A percentile compares a stretch with the other conserved stretches of the same genome.
Conservation (phyloP, 768 basidiomycete species). For the Scleroderma bovista region DNA sequence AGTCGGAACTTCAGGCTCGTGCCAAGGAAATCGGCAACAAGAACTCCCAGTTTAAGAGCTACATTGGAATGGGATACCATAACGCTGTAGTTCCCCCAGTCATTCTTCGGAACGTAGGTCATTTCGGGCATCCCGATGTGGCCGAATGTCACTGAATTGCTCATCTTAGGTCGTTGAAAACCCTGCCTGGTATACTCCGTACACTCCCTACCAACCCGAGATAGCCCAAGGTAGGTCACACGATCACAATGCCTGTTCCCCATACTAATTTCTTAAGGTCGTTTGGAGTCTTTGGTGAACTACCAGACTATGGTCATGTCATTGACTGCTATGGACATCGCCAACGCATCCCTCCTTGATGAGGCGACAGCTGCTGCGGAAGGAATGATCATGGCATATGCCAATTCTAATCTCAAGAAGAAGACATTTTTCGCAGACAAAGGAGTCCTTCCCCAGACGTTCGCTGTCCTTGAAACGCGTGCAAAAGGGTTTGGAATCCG, state of each 20-base stretch:
- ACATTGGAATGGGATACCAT: slow-evolving; percentile 98
- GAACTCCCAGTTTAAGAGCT: slow-evolving; percentile 85
- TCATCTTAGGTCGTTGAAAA: slow-evolving; percentile 75
- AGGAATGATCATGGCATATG: slow-evolving; percentile 93
- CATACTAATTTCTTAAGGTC: slow-evolving; percentile 47
- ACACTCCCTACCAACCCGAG: slow-evolving; percentile 96
- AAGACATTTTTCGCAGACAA: slow-evolving; percentile 80
- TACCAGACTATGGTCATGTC: slow-evolving; percentile 97
- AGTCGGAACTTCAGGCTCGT: slow-evolving; percentile 73
- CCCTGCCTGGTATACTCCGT: slow-evolving; percentile 96
- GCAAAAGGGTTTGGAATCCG: slow-evolving; percentile 93
- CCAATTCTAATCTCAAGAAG: slow-evolving; percentile 62
- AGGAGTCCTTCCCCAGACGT: slow-evolving; percentile 81
- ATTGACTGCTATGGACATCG: slow-evolving; percentile 89
- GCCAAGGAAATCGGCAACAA: slow-evolving; percentile 71
- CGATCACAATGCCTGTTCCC: slow-evolving; percentile 1
- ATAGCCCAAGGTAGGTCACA: slow-evolving; percentile 80
- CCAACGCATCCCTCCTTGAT: slow-evolving; percentile 92
- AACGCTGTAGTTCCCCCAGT: slow-evolving; percentile 93
- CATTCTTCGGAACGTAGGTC: slow-evolving; percentile 80
- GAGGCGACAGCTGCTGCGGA: slow-evolving; percentile 95
- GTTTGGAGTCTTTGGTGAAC: slow-evolving; percentile 93
- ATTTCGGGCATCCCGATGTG: not conserved
- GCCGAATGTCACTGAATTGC: slow-evolving; percentile 5
- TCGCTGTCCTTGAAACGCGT: slow-evolving; percentile 84